phyloP scores from a whole-genome alignment of 352 stramenopile species.

The Phytophthora ohioensis region DNA sequence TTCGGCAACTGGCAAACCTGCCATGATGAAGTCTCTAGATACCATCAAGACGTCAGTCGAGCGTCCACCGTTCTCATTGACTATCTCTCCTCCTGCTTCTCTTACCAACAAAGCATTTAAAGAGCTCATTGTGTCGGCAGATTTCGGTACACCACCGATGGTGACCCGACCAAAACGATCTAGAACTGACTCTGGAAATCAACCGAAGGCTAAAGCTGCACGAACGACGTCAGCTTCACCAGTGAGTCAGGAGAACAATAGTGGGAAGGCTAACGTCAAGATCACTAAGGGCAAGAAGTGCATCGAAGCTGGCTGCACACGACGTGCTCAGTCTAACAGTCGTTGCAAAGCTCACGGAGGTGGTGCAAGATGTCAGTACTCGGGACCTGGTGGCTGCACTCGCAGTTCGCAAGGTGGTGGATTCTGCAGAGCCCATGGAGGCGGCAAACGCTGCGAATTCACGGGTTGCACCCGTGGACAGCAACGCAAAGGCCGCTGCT shows the following conservation, averaged over 20 bases:
- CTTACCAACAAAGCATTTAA: constrained; percentile 43
- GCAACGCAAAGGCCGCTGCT: constrained; percentile 86
- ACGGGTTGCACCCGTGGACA: constrained; percentile 73
- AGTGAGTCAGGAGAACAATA: constrained; percentile 24
- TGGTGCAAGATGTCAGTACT: constrained; percentile 75
- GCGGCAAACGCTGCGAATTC: constrained; percentile 84
- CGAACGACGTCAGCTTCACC: constrained; percentile 23
- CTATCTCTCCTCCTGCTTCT: constrained; percentile 41
- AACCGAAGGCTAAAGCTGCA: constrained; percentile 25
- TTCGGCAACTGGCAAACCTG: background rate
- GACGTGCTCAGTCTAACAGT: constrained; percentile 84
- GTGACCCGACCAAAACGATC: constrained; percentile 29
- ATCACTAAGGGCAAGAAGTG: constrained; percentile 81
- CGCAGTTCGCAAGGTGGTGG: constrained; percentile 81
- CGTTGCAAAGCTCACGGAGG: constrained; percentile 84
- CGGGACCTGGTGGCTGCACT: constrained; percentile 64
- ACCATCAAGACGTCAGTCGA: constrained; percentile 27
- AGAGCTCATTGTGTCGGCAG: constrained; percentile 49
- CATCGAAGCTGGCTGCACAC: constrained; percentile 61
- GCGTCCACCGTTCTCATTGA: constrained; percentile 33
- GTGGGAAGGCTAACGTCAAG: constrained; percentile 33
- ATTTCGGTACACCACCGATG: constrained; percentile 18
- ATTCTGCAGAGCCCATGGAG: constrained; percentile 83
- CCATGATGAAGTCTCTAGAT: constrained; percentile 15
- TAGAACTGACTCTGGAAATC: constrained; percentile 1